Percentiles rank a stretch among this genome's conserved stretches.
phyloP scores from a whole-genome alignment of 306 rosid species.

The Cucurbita ficifolia region DNA sequence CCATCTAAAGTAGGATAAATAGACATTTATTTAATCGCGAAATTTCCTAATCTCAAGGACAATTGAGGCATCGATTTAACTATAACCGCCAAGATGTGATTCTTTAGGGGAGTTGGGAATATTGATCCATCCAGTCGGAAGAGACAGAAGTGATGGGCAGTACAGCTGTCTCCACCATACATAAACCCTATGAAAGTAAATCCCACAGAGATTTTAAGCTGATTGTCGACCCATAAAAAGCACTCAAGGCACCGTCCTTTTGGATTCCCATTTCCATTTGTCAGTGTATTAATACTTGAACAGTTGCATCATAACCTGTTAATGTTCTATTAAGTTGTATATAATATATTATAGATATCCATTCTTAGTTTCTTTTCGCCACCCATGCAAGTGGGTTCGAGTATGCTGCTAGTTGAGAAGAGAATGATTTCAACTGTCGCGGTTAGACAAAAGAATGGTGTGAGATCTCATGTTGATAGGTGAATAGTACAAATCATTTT shows the following conservation, averaged over 20 bases:
- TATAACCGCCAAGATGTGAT: neutral
- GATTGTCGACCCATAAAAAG: neutral
- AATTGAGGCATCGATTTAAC: neutral
- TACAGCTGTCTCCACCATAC: constrained; percentile 3
- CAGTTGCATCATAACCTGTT: neutral
- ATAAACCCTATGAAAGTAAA: neutral
- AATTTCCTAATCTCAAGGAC: neutral
- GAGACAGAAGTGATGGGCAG: constrained; percentile 2
- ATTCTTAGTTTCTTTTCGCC: neutral
- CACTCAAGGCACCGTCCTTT: neutral
- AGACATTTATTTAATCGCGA: neutral
- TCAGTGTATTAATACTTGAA: neutral
- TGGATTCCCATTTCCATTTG: constrained; percentile 5
- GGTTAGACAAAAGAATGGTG: too few relatives aligned
- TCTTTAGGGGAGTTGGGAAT: neutral
- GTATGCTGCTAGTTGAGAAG: neutral
- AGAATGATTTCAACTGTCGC: neutral
- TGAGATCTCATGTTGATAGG: too few relatives aligned
- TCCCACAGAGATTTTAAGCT: neutral
- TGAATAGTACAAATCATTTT: too few relatives aligned
- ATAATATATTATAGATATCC: neutral
- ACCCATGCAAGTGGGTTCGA: constrained; percentile 1
- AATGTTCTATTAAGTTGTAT: neutral
- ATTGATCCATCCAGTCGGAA: neutral
- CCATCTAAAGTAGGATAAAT: neutral